Base-by-base conservation (phyloP, 2,329 filamentous ascomycete species). In the Aspergillus pseudonomiae region DNA sequence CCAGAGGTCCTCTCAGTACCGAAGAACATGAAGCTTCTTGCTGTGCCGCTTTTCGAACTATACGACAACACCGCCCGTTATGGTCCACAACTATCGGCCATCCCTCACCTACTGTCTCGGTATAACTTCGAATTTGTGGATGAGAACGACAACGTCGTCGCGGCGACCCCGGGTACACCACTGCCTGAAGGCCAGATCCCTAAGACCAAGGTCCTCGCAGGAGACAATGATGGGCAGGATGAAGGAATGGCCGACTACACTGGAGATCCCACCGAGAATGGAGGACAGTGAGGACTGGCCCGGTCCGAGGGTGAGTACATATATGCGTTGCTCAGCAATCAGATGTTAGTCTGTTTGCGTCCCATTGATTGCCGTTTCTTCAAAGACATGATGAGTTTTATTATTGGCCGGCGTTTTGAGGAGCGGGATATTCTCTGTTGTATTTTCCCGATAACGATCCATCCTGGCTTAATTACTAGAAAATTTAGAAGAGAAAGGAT, bases 21-120 rank as follows among this genome's bases (percentile, higher is more conserved):
- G 0, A 99, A 99, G 83, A 99, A 99, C 81, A 98, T 99, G 95
- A 99, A 99, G 78, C 88, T 99, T 28, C 89, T 99, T 46, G 95
- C 95, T 1, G 95, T 99, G 1, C 95, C 95, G 0, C 85, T 99
- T 0, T 98, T 98, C 80, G 95, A 99, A 81, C 88, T 99, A 45
- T 99, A 99, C 83, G 95, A 99, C 74, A 99, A 99, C 79, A 97
- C 93, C 0, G 91, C 90, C 14, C 86, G 95, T 64, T 99, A 99
- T 76, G 95, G 95, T 0, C 95, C 95, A 5, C 95, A 99, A 77
- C 88, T 99, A 19, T 96, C 94, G 1, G 95, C 95, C 1, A 98
- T 99, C 62, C 95, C 95, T 0, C 95, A 99, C 77, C 85, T 98
- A 5, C 86, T 99, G 12, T 97, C 93, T 67, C 87, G 93, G 60